Evolutionary conservation across 1,284 basidiomycete species (phyloP).

Genomic region (Chalciporus sp.): DNA sequence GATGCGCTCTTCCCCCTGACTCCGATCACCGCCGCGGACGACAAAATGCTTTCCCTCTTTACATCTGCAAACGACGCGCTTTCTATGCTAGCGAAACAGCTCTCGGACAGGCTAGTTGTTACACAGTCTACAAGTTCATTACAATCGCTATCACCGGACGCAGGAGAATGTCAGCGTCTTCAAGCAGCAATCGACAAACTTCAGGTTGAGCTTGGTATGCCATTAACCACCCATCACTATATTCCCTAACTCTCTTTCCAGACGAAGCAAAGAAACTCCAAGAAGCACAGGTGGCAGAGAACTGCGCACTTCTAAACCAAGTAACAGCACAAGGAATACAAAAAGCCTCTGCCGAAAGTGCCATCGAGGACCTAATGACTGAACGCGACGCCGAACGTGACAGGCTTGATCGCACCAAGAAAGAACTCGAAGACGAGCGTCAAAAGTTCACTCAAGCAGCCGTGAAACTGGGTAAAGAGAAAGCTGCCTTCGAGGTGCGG

Average conservation of each 20-base stretch:
- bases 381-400: slow-evolving; percentile 54
- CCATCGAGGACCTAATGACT: slow-evolving; percentile 52
- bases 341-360: slow-evolving; percentile 42
- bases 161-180: slow-evolving; percentile 48
- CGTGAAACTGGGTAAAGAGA: slow-evolving; percentile 65
- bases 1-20: slow-evolving; percentile 63
- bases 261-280: slow-evolving; percentile 55
- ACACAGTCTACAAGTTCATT: slow-evolving; percentile 7
- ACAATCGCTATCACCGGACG: slow-evolving; percentile 10
- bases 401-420: slow-evolving; percentile 50
- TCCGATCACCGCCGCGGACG: slow-evolving; percentile 51
- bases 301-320: slow-evolving; percentile 54
- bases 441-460: slow-evolving; percentile 66
- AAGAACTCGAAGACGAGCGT: slow-evolving; percentile 69
- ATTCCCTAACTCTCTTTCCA: slow-evolving; percentile 25
- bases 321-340: slow-evolving; percentile 45
- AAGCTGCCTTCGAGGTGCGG: slow-evolving; percentile 66
- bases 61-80: slow-evolving; percentile 45
- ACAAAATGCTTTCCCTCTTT: slow-evolving; percentile 54
- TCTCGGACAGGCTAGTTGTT: slow-evolving; percentile 19
- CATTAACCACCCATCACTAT: background rate
- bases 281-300: slow-evolving; percentile 43
- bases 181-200: slow-evolving; percentile 50
- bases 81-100: slow-evolving; percentile 24
- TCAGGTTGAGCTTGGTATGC: slow-evolving; percentile 59